These are phyloP conservation scores for Bretziella fagacearum DNA, from an alignment of 2,329 filamentous ascomycete genomes.

Conservation along the genomic window DNA sequence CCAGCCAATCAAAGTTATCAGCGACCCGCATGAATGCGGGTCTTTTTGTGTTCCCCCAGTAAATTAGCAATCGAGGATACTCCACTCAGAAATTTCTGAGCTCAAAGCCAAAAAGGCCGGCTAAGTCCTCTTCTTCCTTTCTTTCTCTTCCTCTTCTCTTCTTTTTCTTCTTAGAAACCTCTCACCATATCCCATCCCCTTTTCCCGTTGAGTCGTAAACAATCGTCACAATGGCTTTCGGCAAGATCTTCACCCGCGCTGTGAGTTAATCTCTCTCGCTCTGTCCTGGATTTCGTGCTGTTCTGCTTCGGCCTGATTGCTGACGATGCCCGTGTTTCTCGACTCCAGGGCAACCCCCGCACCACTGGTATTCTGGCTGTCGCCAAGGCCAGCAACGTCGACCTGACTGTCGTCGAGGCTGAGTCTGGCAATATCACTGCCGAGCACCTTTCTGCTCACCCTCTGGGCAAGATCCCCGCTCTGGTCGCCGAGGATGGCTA, in stretches of 20 bases:
- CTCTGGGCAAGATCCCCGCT: constrained; percentile 78
- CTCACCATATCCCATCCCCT: constrained; percentile 17
- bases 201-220: constrained; percentile 14
- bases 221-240: constrained; percentile 69
- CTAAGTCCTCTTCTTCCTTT: constrained; percentile 5
- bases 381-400: constrained; percentile 93
- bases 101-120: constrained; percentile 14
- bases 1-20: constrained; percentile 4
- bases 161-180: constrained; percentile 19
- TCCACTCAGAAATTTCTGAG: constrained; percentile 15
- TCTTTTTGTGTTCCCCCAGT: constrained; percentile 3
- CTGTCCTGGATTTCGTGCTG: constrained; percentile 14
- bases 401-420: constrained; percentile 68
- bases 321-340: constrained; percentile 19
- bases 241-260: constrained; percentile 82
- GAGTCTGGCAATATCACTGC: constrained; percentile 45
- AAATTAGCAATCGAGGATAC: constrained; percentile 3
- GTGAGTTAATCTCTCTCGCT: constrained; percentile 33
- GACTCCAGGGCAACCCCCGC: constrained; percentile 65
- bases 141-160: constrained; percentile 16
- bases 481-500: constrained; percentile 90
- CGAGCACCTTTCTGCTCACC: constrained; percentile 75
- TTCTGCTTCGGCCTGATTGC: constrained; percentile 17
- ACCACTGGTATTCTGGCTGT: constrained; percentile 77
- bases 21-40: constrained; percentile 8